Conservation (phyloP, 129 eudicot species). For the Flaveria brownii region DNA sequence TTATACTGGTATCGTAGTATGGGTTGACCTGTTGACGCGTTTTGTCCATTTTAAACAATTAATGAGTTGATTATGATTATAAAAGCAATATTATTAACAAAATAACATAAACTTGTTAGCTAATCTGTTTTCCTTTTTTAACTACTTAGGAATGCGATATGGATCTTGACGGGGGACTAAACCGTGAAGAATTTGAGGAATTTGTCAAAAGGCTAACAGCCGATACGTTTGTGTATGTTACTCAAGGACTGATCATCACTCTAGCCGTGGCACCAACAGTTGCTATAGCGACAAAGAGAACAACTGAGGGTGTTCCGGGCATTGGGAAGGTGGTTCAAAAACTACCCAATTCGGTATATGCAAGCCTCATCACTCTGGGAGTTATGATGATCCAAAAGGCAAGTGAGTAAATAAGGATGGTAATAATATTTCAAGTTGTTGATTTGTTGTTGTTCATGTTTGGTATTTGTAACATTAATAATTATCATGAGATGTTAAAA, state of each 20-base stretch:
- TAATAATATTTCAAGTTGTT: slow-evolving; percentile 6
- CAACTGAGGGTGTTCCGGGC: slow-evolving; percentile 82
- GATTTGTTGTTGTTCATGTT: slow-evolving; percentile 27
- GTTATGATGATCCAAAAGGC: slow-evolving; percentile 66
- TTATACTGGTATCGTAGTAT: not conserved
- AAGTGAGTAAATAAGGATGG: slow-evolving; percentile 19
- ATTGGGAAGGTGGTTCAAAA: slow-evolving; percentile 80
- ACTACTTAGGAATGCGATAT: slow-evolving; percentile 65
- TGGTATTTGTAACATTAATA: slow-evolving; percentile 8
- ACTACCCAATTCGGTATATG: slow-evolving; percentile 77
- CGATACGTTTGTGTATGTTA: slow-evolving; percentile 63
- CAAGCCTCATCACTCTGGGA: slow-evolving; percentile 77
- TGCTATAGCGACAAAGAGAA: slow-evolving; percentile 79
- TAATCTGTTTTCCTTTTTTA: slow-evolving; percentile 8
- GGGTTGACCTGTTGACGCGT: not conserved
- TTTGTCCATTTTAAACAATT: too few species aligned
- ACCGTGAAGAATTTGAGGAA: slow-evolving; percentile 72
- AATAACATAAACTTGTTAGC: not conserved
- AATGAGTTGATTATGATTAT: not conserved
- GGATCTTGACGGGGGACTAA: slow-evolving; percentile 72
- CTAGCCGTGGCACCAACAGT: slow-evolving; percentile 81
- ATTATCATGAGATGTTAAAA: slow-evolving; percentile 9
- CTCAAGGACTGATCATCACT: slow-evolving; percentile 82
- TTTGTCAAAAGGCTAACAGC: slow-evolving; percentile 58
- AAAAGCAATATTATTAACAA: not conserved